Percentiles rank a stretch among this genome's conserved stretches.
phyloP scores from a whole-genome alignment of 352 stramenopile genomes.

The Phytophthora quininea region DNA sequence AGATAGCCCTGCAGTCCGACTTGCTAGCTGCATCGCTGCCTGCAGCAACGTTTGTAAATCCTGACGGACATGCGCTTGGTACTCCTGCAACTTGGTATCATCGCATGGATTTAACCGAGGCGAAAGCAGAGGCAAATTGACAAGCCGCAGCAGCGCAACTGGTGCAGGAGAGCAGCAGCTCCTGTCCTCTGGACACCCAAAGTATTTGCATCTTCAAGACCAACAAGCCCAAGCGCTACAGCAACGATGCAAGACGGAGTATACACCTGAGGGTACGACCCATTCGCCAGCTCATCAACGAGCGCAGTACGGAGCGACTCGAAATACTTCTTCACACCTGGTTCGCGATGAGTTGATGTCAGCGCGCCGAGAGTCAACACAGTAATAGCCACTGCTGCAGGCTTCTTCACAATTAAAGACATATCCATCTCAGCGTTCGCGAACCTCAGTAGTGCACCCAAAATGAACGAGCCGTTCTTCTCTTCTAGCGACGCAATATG shows the following conservation, averaged over 20 bases:
- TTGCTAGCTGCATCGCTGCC: not conserved
- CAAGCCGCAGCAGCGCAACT: conserved; percentile 37
- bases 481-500: conserved; percentile 14
- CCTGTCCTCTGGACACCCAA: conserved; percentile 1
- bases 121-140: conserved; percentile 35
- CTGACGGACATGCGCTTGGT: conserved; percentile 19
- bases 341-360: not conserved
- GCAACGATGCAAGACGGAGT: conserved; percentile 22
- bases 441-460: conserved; percentile 22
- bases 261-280: conserved; percentile 27
- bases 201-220: conserved; percentile 20
- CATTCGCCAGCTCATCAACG: conserved; percentile 26
- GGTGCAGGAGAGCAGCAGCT: conserved; percentile 32
- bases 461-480: conserved; percentile 9
- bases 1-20: no score
- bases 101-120: conserved; percentile 21
- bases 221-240: conserved; percentile 31
- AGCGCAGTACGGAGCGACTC: conserved; percentile 18
- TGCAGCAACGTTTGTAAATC: conserved; percentile 11
- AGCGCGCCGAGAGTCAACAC: conserved; percentile 30
- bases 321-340: conserved; percentile 20
- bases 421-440: conserved; percentile 6
- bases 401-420: conserved; percentile 3
- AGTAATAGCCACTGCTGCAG: conserved; percentile 22
- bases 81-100: conserved; percentile 1